These are phyloP conservation scores for Rhipidocladum racemiflorum DNA, from an alignment of 176 grass and related monocot genomes.

Conservation along the genomic window DNA sequence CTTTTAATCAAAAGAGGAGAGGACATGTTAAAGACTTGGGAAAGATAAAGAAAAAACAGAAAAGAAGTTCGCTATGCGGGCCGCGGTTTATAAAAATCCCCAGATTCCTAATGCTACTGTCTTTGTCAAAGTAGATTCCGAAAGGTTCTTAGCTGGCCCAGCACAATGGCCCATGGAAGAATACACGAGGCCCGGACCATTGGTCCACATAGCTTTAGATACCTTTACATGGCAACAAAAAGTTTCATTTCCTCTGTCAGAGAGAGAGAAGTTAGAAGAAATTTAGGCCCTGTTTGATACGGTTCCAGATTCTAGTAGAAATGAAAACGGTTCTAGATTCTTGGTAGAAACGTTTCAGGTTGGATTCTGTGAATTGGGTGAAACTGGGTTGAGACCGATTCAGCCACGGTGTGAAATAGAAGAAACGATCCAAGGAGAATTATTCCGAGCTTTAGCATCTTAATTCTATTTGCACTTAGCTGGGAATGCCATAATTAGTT, in stretches of 20 bases:
- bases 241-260: not conserved
- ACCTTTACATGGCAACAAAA: not conserved
- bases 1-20: slow-evolving; percentile 54
- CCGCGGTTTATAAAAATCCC: slow-evolving; percentile 19
- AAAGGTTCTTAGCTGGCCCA: slow-evolving; percentile 42
- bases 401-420: too few species aligned
- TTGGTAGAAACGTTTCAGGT: too few species aligned
- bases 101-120: not conserved
- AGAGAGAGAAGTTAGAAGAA: not conserved
- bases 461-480: not conserved
- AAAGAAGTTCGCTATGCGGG: slow-evolving; percentile 35
- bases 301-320: too few species aligned
- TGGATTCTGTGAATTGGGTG: too few species aligned
- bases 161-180: slow-evolving; percentile 22
- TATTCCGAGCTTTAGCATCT: too few species aligned
- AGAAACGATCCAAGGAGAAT: too few species aligned
- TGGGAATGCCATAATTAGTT: not conserved
- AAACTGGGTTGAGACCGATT: too few species aligned
- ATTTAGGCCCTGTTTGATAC: too few species aligned
- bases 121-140: slow-evolving; percentile 47
- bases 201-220: not conserved
- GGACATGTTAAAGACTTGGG: slow-evolving; percentile 32
- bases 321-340: too few species aligned
- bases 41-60: slow-evolving; percentile 31
- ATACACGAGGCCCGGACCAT: slow-evolving; percentile 21